Evolutionary conservation across 1,284 basidiomycete genomes (phyloP), one percentile per base, ranked within the genome.

Genomic region (Pseudozyma thailandica): DNA sequence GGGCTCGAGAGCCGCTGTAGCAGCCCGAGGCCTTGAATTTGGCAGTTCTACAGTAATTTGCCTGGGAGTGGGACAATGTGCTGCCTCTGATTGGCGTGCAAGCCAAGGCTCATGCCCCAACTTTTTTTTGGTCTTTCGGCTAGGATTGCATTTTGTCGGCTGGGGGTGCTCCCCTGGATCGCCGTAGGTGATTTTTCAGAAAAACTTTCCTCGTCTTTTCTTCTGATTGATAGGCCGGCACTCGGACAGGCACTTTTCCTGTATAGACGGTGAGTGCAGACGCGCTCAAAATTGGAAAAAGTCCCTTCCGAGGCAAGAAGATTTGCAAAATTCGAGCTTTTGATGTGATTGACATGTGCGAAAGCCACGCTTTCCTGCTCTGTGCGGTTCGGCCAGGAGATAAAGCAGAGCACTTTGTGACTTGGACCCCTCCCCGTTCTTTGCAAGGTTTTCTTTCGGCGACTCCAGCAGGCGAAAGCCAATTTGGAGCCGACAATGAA

Each of bases 11-110:
- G 26, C 18, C 7, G 8, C 15, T 15, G 30, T 31, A 31, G 30
- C 30, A 31, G 30, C 30, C 15, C 30, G 30, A 31, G 30, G 30
- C 8, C 30, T 8, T 15, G 30, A 31, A 31, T 31, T 31, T n/a
- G n/a, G n/a, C n/a, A n/a, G n/a, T n/a, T n/a, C n/a, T n/a, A n/a
- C n/a, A n/a, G n/a, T n/a, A n/a, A 31, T 31, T 31, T 31, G 35
- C 8, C n/a, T 6, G n/a, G n/a, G n/a, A 38, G 35, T 18, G 12
- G n/a, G n/a, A 6, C 27, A 51, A 51, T 51, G 50, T n/a, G 21
- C 23, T 18, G 23, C 23, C 8, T 44, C 23, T 51, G 39, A 51
- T 51, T 51, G 50, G 50, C 41, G 39, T 38, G 35, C 35, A 31
- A 31, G 30, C 7, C 7, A 15, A 31, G 15, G 15, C 30, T 38